Evolutionary conservation across 805 yeast species (phyloP).

Genomic region (Candida schatavii): DNA sequence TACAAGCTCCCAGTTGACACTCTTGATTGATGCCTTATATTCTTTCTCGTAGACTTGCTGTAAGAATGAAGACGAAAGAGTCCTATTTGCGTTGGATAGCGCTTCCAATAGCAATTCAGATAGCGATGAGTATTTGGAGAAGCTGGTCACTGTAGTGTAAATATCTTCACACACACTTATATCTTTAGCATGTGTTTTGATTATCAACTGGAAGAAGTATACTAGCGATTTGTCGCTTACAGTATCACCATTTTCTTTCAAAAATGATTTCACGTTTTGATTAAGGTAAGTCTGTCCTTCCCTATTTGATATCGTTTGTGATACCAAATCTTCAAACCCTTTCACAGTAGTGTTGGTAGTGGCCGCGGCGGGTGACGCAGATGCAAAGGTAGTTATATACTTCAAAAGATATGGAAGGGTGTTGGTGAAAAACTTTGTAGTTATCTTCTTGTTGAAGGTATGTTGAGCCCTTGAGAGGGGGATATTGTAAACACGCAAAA

Average conservation of each 20-base stretch:
- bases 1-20: conserved; percentile 45
- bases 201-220: conserved; percentile 24
- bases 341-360: not conserved
- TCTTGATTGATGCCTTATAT: conserved; percentile 6
- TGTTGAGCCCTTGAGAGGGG: conserved; percentile 20
- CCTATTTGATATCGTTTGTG: conserved; percentile 13
- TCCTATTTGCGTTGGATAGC: conserved; percentile 50
- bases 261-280: conserved; percentile 27
- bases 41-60: conserved; percentile 35
- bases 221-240: conserved; percentile 9
- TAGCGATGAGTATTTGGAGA: conserved; percentile 30
- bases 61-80: conserved; percentile 53
- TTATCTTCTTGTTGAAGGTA: conserved; percentile 28
- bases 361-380: not conserved
- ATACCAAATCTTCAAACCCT: conserved; percentile 3
- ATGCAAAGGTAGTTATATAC: not conserved
- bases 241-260: conserved; percentile 17
- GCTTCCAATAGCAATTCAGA: conserved; percentile 43
- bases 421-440: conserved; percentile 24
- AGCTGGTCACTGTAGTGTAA: conserved; percentile 38
- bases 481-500: conserved; percentile 21
- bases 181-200: conserved; percentile 29
- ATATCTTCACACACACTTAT: conserved; percentile 45
- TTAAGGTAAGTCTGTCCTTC: conserved; percentile 16
- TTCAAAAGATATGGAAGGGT: conserved; percentile 9